Conservation (phyloP, 371 early-diverging fungal species). For the Mucor irregularis region DNA sequence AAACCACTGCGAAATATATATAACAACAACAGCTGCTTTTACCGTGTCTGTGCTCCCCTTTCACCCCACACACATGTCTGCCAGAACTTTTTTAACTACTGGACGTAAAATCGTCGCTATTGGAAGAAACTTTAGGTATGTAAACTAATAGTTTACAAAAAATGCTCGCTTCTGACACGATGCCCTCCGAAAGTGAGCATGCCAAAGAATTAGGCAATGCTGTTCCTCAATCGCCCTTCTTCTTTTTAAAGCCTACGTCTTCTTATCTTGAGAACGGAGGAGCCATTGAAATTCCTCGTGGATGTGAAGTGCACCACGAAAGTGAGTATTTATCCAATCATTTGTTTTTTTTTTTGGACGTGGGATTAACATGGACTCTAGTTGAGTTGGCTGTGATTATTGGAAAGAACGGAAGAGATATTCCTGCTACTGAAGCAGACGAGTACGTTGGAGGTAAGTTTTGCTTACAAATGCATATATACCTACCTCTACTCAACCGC, state of each 20-base stretch:
- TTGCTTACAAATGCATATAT: neutral
- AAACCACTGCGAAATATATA: no score
- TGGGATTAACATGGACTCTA: conserved; percentile 4
- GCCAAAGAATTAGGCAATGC: conserved; percentile 91
- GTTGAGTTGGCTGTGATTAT: conserved; percentile 95
- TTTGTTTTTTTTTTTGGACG: neutral
- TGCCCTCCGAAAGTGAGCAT: conserved; percentile 76
- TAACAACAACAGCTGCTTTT: no score
- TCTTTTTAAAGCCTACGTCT: conserved; percentile 93
- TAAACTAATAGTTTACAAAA: neutral
- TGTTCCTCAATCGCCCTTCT: conserved; percentile 84
- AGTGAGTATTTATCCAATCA: conserved; percentile 28
- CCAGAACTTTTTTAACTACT: conserved; percentile 55
- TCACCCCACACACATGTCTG: no score
- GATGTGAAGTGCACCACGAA: conserved; percentile 88
- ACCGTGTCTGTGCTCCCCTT: no score
- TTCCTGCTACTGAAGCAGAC: conserved; percentile 60
- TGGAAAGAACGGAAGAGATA: conserved; percentile 80
- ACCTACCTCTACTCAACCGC: no score
- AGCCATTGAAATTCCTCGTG: conserved; percentile 78
- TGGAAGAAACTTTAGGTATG: conserved; percentile 77
- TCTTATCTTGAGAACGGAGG: conserved; percentile 74
- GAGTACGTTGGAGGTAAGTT: conserved; percentile 62
- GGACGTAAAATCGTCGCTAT: conserved; percentile 91
- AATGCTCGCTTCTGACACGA: no score